These are phyloP conservation scores for Saccharomycopsis malanga DNA, from an alignment of 805 yeast species.

Conservation along the genomic window DNA sequence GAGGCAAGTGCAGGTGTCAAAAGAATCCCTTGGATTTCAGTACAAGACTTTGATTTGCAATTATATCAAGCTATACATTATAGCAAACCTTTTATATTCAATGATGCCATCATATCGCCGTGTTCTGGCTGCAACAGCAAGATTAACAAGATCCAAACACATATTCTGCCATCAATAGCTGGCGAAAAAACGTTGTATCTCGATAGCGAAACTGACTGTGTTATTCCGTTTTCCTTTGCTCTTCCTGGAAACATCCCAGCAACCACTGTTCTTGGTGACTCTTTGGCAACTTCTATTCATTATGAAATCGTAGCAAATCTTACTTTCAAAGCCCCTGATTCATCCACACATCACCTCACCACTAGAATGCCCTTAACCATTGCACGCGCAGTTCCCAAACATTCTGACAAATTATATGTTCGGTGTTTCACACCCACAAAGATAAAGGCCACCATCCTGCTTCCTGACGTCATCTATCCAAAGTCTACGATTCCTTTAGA, in stretches of 20 bases:
- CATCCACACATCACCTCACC: neutral
- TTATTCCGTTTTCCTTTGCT: slow-evolving; percentile 5
- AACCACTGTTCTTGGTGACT: slow-evolving; percentile 5
- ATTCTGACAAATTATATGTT: neutral
- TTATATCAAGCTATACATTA: neutral
- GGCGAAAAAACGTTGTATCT: slow-evolving; percentile 1
- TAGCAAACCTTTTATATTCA: slow-evolving; percentile 13
- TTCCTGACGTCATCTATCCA: slow-evolving; percentile 5
- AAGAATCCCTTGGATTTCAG: neutral
- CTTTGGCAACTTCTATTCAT: neutral
- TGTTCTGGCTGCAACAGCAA: slow-evolving; percentile 11
- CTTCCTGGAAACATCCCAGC: slow-evolving; percentile 12
- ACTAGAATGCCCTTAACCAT: slow-evolving; percentile 7
- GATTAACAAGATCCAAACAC: neutral
- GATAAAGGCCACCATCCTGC: neutral
- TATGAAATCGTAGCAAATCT: slow-evolving; percentile 1
- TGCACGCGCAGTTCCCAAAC: neutral
- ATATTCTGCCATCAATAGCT: neutral
- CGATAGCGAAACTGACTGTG: neutral
- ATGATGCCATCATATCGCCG: slow-evolving; percentile 10
- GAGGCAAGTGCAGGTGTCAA: neutral
- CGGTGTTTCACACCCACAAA: slow-evolving; percentile 8
- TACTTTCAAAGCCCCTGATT: neutral
- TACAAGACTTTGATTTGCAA: neutral
- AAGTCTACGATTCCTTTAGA: slow-evolving; percentile 4